These are phyloP conservation scores for Periconia sp. DNA, from an alignment of 2,329 filamentous ascomycete species.

Conservation along the genomic window DNA sequence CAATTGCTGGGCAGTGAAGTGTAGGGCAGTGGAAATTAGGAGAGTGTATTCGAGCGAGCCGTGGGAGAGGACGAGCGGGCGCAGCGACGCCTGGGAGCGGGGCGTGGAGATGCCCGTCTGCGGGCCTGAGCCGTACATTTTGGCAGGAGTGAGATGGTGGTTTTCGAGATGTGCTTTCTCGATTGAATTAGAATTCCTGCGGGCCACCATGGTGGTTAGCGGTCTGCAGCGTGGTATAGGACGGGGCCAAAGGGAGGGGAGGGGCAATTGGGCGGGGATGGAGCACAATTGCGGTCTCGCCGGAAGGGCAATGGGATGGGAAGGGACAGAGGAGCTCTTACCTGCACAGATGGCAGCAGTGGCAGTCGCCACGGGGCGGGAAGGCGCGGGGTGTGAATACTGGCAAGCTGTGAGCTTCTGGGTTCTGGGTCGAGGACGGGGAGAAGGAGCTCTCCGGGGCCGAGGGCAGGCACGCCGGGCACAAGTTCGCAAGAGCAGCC, in stretches of 20 bases:
- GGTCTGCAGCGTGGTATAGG: constrained; percentile 13
- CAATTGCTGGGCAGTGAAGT: constrained; percentile 94
- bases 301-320: background rate
- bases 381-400: constrained; percentile 28
- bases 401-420: constrained; percentile 24
- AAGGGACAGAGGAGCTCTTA: constrained; percentile 20
- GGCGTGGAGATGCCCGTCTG: constrained; percentile 98
- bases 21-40: constrained; percentile 90
- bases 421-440: constrained; percentile 8
- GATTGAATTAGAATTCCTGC: no score
- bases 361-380: constrained; percentile 12
- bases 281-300: no score
- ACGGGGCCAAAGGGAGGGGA: no score
- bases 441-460: constrained; percentile 14
- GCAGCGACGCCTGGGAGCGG: constrained; percentile 88
- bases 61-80: constrained; percentile 88
- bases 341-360: constrained; percentile 23
- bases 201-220: no score
- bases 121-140: constrained; percentile 87
- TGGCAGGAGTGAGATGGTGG: constrained; percentile 25
- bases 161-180: no score
- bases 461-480: no score
- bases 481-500: no score
- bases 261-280: no score
- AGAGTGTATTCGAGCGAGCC: constrained; percentile 96